Evolutionary conservation across 1,139 yeast species (phyloP), one percentile per base, ranked within the genome.

Genomic region (Kodamaea anthophila): DNA sequence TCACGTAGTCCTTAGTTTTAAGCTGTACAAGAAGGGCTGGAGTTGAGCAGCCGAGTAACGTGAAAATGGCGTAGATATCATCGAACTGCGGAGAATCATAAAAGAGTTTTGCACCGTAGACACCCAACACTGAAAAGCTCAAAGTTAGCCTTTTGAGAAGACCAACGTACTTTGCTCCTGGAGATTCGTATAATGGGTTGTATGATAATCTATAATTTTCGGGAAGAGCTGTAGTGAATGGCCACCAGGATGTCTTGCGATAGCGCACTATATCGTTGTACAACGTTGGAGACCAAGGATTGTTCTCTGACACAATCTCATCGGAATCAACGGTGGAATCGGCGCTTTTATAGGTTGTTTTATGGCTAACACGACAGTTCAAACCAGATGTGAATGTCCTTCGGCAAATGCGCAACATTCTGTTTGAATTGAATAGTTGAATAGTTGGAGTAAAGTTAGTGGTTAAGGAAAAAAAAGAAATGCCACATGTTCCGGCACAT

Each of bases 1-100:
- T 65, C 15, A 84, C 94, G 41, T 81, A 81, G 31, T 84, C 77
- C 26, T 65, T 61, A 3, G 86, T 74, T 34, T 77, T 64, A 46
- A 65, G 76, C 35, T 77, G 74, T 2, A 72, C 64, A 4, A 64
- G 43, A 0, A 71, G 69, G 2, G 68, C 68, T 0, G 85, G 84
- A 2, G 64, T 28, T 6, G 65, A 39, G 5, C 74, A 58, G 1
- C 68, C 44, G 0, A 53, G 37, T 1, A 67, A 47, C 11, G 71
- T 58, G 4, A 65, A 43, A 21, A 65, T 42, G 1, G 82, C 77
- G 33, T 77, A 62, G 16, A 67, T 53, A 13, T 70, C 74, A 25
- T 79, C 77, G 30, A 78, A 63, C 31, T 74, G 63, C 2, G 72
- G 62, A n/a, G 83, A 71, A 24, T 73, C 70, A 30, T 59, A 63